Evolutionary conservation across 176 grass and related monocot genomes (phyloP).

Genomic region (Aechmea fasciata): DNA sequence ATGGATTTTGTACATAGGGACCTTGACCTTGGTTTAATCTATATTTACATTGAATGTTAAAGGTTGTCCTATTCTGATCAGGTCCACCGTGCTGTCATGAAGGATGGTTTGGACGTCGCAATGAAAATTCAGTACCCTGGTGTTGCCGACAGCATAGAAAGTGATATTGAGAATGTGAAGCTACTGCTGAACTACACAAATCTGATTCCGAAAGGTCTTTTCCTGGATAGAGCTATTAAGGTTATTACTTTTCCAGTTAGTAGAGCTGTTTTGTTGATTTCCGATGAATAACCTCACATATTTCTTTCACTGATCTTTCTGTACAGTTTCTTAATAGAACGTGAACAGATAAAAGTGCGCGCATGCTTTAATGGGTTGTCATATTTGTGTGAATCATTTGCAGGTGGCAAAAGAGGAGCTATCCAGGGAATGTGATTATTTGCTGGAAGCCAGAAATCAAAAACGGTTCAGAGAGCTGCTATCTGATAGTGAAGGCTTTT

Average conservation of each 20-base stretch:
- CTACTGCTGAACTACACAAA: slow-evolving; percentile 79
- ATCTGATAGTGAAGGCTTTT: slow-evolving; percentile 55
- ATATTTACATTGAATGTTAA: neutral
- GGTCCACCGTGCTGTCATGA: slow-evolving; percentile 77
- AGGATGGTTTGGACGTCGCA: slow-evolving; percentile 65
- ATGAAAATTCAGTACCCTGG: slow-evolving; percentile 99
- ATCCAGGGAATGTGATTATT: slow-evolving; percentile 88
- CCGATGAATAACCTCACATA: neutral
- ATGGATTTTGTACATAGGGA: neutral
- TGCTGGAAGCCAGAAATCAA: slow-evolving; percentile 84
- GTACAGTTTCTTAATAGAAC: neutral
- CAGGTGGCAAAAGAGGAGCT: slow-evolving; percentile 93
- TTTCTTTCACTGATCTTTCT: neutral
- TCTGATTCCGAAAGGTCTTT: slow-evolving; percentile 97
- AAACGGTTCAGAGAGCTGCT: slow-evolving; percentile 71
- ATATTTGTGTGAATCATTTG: neutral
- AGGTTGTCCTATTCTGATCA: slow-evolving; percentile 9
- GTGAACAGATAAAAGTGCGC: neutral
- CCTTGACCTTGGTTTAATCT: neutral
- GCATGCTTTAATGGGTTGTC: no score
- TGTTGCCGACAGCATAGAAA: slow-evolving; percentile 94
- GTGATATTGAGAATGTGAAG: slow-evolving; percentile 91
- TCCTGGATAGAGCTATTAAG: slow-evolving; percentile 95
- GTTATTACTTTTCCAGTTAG: slow-evolving; percentile 30
- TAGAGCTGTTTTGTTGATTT: neutral